Percentiles rank a stretch among this genome's conserved stretches.
These are phyloP conservation scores for Microbotryomycetes sp. DNA, from an alignment of 1,284 basidiomycete species.

Conservation along the genomic window DNA sequence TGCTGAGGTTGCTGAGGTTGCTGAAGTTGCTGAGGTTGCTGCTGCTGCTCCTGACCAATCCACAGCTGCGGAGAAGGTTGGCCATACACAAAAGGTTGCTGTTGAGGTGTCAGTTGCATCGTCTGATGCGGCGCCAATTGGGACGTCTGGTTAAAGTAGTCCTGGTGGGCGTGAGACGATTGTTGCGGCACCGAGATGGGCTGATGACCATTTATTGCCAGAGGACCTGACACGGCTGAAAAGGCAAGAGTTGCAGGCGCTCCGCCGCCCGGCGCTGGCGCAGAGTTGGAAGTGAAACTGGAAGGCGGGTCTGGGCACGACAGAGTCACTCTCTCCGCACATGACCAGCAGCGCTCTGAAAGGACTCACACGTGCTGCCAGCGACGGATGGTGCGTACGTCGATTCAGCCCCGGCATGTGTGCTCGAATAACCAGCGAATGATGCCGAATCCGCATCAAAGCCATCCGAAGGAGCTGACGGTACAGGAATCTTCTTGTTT, in stretches of 20 bases:
- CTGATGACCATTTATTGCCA: no score
- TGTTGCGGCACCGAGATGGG: no score
- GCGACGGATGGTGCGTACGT: not conserved
- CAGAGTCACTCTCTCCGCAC: no score
- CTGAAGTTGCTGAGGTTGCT: not conserved
- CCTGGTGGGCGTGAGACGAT: no score
- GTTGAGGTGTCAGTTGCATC: no score
- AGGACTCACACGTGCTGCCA: not conserved
- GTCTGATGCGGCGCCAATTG: no score
- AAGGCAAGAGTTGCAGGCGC: no score
- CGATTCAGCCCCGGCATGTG: not conserved
- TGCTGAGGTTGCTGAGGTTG: not conserved
- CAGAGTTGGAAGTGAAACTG: not conserved
- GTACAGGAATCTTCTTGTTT: not conserved
- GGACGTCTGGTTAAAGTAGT: no score
- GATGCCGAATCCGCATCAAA: not conserved
- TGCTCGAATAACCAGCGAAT: not conserved
- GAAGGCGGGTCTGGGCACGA: not conserved
- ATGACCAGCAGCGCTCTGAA: not conserved
- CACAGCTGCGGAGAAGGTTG: no score
- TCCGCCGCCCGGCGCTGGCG: not conserved
- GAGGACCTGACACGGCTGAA: no score
- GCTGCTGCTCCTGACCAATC: not conserved
- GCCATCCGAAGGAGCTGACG: not conserved
- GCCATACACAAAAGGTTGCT: no score